A percentile compares a stretch with the other conserved stretches of the same genome.
Evolutionary conservation across 257 asterid species (phyloP).

Genomic region (Petunia secreta): DNA sequence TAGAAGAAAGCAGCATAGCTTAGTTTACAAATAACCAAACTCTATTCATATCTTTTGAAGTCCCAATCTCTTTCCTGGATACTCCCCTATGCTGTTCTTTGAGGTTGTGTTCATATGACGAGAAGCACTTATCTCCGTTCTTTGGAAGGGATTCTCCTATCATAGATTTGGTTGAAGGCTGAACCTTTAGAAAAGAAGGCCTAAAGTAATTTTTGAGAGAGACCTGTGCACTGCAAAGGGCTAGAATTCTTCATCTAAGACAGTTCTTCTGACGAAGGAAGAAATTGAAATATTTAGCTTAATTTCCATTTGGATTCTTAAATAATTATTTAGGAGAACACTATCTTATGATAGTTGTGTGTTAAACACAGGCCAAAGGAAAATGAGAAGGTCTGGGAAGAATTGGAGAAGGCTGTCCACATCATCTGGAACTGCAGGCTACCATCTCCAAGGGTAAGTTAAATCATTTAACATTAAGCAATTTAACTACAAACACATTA

Average conservation of each 20-base stretch:
- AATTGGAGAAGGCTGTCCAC: constrained; percentile 83
- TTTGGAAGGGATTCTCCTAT: not conserved
- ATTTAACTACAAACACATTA: constrained; percentile 20
- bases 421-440: constrained; percentile 92
- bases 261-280: not conserved
- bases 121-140: not conserved
- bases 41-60: not conserved
- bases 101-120: not conserved
- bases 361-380: constrained; percentile 73
- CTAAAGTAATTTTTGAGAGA: constrained; percentile 16
- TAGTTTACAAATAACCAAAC: not conserved
- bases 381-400: constrained; percentile 65
- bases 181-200: not conserved
- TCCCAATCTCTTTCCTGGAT: not conserved
- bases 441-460: constrained; percentile 88
- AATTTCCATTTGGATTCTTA: not conserved
- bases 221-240: not conserved
- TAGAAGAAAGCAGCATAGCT: constrained; percentile 8
- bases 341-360: constrained; percentile 14
- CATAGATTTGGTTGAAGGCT: not conserved
- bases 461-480: constrained; percentile 25
- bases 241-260: not conserved
- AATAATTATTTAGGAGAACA: not conserved
- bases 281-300: not conserved
- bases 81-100: constrained; percentile 1